A percentile compares a stretch with the other conserved stretches of the same genome.
These are phyloP conservation scores for Pyrrhoderma lamaoense DNA, from an alignment of 1,284 basidiomycete genomes.

Conservation along the genomic window DNA sequence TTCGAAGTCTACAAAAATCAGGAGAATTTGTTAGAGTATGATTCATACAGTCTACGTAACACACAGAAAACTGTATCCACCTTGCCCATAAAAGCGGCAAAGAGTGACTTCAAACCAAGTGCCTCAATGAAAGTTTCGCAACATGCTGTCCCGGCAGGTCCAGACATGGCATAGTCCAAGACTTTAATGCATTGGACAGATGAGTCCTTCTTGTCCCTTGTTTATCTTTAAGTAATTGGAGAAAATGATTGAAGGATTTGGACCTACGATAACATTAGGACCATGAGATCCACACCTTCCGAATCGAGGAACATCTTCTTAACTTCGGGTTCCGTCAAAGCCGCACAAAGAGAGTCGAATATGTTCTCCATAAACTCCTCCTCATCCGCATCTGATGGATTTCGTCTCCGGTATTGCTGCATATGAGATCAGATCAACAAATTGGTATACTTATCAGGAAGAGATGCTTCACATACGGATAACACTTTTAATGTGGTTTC, in stretches of 20 bases:
- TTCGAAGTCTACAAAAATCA: conserved; percentile 42
- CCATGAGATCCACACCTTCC: conserved; percentile 95
- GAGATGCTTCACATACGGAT: conserved; percentile 52
- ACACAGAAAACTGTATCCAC: conserved; percentile 33
- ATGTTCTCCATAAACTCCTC: conserved; percentile 96
- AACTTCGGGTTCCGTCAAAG: conserved; percentile 65
- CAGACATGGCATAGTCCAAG: conserved; percentile 86
- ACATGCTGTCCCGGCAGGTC: conserved; percentile 61
- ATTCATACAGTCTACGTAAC: neutral
- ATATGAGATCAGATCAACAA: conserved; percentile 1
- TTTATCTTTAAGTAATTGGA: conserved; percentile 10
- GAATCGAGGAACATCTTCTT: conserved; percentile 81
- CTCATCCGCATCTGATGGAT: conserved; percentile 84
- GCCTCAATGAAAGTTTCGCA: conserved; percentile 87
- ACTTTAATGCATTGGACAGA: conserved; percentile 83
- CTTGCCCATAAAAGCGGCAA: conserved; percentile 91
- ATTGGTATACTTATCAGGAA: conserved; percentile 3
- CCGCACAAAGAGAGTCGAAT: conserved; percentile 85
- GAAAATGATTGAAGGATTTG: neutral
- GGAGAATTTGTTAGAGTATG: neutral
- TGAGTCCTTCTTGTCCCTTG: conserved; percentile 76
- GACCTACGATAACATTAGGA: conserved; percentile 87
- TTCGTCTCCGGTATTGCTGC: conserved; percentile 79
- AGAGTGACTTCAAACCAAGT: conserved; percentile 82
- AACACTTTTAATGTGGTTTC: conserved; percentile 73